Base-by-base conservation (phyloP, 2,329 filamentous ascomycete genomes). In the Fonsecaea erecta region DNA sequence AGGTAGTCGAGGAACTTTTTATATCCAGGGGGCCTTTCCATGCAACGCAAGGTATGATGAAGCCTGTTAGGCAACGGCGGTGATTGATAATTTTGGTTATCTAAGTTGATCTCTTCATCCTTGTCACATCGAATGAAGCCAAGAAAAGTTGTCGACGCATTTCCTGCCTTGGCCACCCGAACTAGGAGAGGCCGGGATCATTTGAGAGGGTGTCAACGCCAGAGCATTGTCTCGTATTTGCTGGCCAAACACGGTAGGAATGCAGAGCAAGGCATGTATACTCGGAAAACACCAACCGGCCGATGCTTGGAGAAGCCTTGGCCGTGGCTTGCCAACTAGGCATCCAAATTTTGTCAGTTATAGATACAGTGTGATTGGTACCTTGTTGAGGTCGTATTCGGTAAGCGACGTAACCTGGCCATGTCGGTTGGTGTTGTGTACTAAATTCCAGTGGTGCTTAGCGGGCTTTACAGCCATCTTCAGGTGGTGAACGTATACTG, bases 251-350 rank as follows among this genome's bases (percentile, higher is more conserved):
- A 11, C 14, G 43, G 43, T 48, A 12, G 43, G 8, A 48, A 1
- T 5, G 7, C 43, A 24, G 18, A 16, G 18, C 8, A 48, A 12
- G 43, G 5, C 21, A 14, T 12, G 21, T 48, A 26, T 48, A 40
- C 16, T 40, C 5, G 8, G 37, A 40, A 8, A 5, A 40, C 18
- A 26, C 21, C 43, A 24, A 48, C 12, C 24, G 37, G n/a, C 55
- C 26, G 40, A 40, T 21, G n/a, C 34, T 8, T 28, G 28, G 55
- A 58, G 14, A 48, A 52, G 46, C 18, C 57, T 60, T 60, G 57
- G 57, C 57, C 14, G 46, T 52, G 57, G 57, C 57, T 60, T 60
- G 57, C 30, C 57, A 60, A 52, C 30, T 52, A 60, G 57, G 57
- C 57, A 60, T 21, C 57, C 28, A 60, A 60, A 26, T 52, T n/a